Conservation (phyloP, 208 protist species). For the Crithidia sp. region DNA sequence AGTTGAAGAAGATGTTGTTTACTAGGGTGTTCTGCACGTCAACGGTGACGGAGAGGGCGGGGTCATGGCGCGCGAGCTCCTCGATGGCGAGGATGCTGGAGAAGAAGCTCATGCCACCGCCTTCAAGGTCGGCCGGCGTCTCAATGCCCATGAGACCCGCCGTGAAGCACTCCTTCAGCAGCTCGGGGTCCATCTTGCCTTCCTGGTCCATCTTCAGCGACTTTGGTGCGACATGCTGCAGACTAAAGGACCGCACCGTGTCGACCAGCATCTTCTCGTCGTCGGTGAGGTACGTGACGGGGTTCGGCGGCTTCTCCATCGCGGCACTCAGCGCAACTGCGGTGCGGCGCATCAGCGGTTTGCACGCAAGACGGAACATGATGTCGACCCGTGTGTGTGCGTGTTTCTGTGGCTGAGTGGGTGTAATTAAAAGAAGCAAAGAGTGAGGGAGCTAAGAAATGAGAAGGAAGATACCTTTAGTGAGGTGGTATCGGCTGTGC, state of each 20-base stretch:
- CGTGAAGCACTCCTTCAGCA: slow-evolving; percentile 79
- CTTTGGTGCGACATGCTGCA: slow-evolving; percentile 63
- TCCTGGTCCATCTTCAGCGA: slow-evolving; percentile 84
- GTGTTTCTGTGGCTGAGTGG: background rate
- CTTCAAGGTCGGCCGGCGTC: slow-evolving; percentile 62
- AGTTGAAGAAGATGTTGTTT: slow-evolving; percentile 87
- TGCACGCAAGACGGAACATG: slow-evolving; percentile 49
- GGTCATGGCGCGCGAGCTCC: slow-evolving; percentile 89
- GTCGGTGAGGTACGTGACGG: slow-evolving; percentile 54
- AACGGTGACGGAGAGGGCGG: slow-evolving; percentile 83
- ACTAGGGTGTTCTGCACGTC: slow-evolving; percentile 94
- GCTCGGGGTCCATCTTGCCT: slow-evolving; percentile 57
- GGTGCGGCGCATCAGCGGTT: slow-evolving; percentile 47
- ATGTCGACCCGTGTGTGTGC: background rate
- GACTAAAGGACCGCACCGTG: slow-evolving; percentile 71
- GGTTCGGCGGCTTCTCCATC: slow-evolving; percentile 31
- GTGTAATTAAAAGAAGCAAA: background rate
- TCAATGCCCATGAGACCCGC: slow-evolving; percentile 91
- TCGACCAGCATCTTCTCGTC: slow-evolving; percentile 80
- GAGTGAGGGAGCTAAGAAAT: background rate
- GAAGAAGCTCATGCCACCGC: slow-evolving; percentile 80
- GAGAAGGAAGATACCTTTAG: background rate
- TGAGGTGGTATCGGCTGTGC: no score
- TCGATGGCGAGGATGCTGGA: slow-evolving; percentile 85
- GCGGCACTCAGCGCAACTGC: slow-evolving; percentile 23